phyloP scores from a whole-genome alignment of 805 yeast genomes.

The Saccharomycopsis guyanensis region DNA sequence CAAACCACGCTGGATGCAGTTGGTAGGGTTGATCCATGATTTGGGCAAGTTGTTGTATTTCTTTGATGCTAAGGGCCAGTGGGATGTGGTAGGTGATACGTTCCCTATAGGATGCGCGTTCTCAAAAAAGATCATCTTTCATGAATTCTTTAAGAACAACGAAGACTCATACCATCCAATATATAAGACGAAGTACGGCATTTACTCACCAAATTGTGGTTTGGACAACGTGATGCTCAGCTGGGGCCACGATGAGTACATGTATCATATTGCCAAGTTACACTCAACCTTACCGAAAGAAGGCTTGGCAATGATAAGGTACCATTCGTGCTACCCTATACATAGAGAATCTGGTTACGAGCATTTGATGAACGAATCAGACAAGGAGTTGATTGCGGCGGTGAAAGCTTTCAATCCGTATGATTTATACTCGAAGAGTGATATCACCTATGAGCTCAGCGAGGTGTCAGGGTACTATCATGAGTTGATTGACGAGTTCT shows the following conservation, averaged over 20 bases:
- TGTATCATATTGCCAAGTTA: constrained; percentile 62
- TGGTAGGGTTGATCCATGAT: constrained; percentile 67
- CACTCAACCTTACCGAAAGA: constrained; percentile 58
- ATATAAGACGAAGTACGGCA: constrained; percentile 58
- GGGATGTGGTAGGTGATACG: constrained; percentile 79
- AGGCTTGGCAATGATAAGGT: constrained; percentile 66
- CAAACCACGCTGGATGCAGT: constrained; percentile 69
- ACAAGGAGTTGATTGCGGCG: constrained; percentile 50
- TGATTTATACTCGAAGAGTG: constrained; percentile 60
- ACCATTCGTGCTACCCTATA: constrained; percentile 73
- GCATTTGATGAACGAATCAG: constrained; percentile 58
- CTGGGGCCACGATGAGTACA: constrained; percentile 78
- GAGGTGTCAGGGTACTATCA: constrained; percentile 49
- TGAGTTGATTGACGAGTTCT: constrained; percentile 59
- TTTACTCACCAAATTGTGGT: constrained; percentile 58
- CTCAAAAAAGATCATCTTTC: constrained; percentile 50
- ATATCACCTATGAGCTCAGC: constrained; percentile 40
- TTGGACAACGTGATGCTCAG: constrained; percentile 62
- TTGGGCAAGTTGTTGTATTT: constrained; percentile 62
- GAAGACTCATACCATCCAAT: constrained; percentile 58
- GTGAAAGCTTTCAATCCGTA: constrained; percentile 62
- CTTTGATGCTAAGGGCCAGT: constrained; percentile 65
- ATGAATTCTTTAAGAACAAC: constrained; percentile 51
- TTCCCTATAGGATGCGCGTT: constrained; percentile 69
- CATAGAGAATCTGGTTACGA: constrained; percentile 63